Base-by-base conservation (phyloP, 768 basidiomycete species). In the Ramaria sp. region DNA sequence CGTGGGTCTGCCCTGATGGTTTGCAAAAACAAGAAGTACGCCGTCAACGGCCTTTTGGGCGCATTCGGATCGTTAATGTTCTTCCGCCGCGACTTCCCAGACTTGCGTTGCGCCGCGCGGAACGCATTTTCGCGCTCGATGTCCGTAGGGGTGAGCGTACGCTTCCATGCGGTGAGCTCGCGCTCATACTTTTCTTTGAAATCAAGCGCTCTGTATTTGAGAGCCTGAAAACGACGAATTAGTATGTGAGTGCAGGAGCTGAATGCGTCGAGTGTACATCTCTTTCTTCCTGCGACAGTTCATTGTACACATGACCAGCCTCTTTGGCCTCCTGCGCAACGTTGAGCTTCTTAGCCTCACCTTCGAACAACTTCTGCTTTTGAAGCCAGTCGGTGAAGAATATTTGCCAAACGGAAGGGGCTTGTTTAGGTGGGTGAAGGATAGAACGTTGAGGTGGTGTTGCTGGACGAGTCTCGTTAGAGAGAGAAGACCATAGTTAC, bases 41-140 rank as follows among this genome's bases (percentile, higher is more conserved):
- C 91, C 66, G 83, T 86, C 45, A 95, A 80, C 6, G 93, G 93
- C 67, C 95, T 95, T 82, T 92, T 94, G 3, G 93, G 93, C 7
- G 91, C 93, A 66, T 96, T 95, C 34, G 92, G 92, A 68, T 96
- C 92, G 73, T 94, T 95, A 71, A 96, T 88, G 68, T 96, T 96
- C 62, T 86, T 86, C 78, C 87, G 90, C 61, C 91, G 79, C 39
- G 88, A 92, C 70, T 91, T 92, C 60, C 93, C 93, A 15, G 89
- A 87, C 71, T 91, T 91, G 59, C 93, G 84, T 71, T 95, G 92
- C 31, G 91, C 90, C 41, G 93, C 84, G 42, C 93, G 84, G 72
- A 86, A 96, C 7, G 75, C 77, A 68, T 96, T 96, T 79, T 96
- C 93, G 66, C 84, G 86, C 3, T 92, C 90, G 92, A 93, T 0